Percentiles rank a stretch among this genome's conserved stretches.
These are phyloP conservation scores for Miscanthus sacchariflorus DNA, from an alignment of 202 grass and related monocot species.

Conservation along the genomic window DNA sequence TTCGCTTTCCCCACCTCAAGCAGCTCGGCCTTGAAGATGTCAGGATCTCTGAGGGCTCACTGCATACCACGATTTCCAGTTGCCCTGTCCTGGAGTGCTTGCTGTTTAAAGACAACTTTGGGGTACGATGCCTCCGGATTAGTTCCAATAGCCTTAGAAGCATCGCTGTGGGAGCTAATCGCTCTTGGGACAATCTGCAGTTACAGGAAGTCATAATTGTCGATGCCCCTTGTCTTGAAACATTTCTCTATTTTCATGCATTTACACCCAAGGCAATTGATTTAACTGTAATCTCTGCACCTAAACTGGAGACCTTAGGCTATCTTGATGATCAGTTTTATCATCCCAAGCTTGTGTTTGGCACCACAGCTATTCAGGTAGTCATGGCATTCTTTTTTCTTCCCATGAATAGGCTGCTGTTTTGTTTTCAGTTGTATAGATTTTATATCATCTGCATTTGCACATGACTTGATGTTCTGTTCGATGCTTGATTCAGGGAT, in stretches of 20 bases:
- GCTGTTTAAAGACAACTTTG: too few relatives aligned
- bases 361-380: not conserved
- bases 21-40: too few relatives aligned
- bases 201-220: not conserved
- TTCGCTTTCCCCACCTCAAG: too few relatives aligned
- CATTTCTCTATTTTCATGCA: not conserved
- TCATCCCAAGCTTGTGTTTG: not conserved
- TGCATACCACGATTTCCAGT: too few relatives aligned
- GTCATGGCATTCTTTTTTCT: not conserved
- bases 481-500: not conserved
- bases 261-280: too few relatives aligned
- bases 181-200: too few relatives aligned
- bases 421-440: not conserved
- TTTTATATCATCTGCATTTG: not conserved
- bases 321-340: not conserved
- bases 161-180: too few relatives aligned
- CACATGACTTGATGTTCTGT: not conserved
- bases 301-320: slow-evolving; percentile 47
- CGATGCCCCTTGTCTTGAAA: not conserved
- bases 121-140: too few relatives aligned
- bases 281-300: slow-evolving; percentile 4
- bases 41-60: too few relatives aligned
- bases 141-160: too few relatives aligned
- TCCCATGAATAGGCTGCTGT: not conserved
- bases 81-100: too few relatives aligned